Evolutionary conservation across 495 filamentous ascomycete genomes (phyloP).

Genomic region (Xylaria scruposa): DNA sequence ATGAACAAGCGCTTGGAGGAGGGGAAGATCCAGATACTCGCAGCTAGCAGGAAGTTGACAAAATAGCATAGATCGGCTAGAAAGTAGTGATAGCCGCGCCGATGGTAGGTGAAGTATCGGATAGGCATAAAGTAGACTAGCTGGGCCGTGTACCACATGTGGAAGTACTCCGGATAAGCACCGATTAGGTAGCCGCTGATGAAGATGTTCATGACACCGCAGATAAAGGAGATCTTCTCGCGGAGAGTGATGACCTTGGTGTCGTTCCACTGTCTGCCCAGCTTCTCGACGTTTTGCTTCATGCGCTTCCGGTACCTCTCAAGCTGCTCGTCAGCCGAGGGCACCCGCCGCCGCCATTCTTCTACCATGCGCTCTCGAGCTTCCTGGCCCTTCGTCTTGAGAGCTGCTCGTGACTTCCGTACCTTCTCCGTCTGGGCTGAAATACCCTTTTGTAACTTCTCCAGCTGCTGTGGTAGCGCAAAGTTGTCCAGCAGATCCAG

Average conservation of each 20-base stretch:
- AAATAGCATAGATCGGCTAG: conserved; percentile 97
- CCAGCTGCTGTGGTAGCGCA: conserved; percentile 83
- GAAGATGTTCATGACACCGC: conserved; percentile 95
- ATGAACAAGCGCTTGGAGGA: conserved; percentile 91
- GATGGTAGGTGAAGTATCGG: conserved; percentile 87
- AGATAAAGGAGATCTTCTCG: conserved; percentile 96
- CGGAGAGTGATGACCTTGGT: conserved; percentile 83
- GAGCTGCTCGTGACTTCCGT: conserved; percentile 77
- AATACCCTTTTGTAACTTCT: conserved; percentile 82
- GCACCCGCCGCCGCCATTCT: conserved; percentile 82
- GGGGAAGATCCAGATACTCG: conserved; percentile 90
- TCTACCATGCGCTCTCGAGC: conserved; percentile 77
- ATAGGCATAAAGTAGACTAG: conserved; percentile 96
- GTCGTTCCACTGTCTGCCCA: conserved; percentile 86
- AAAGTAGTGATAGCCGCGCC: conserved; percentile 95
- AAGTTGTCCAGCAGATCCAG: conserved; percentile 96
- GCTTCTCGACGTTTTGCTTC: conserved; percentile 83
- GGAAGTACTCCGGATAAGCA: conserved; percentile 82
- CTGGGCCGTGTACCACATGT: conserved; percentile 88
- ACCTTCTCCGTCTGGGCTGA: conserved; percentile 85
- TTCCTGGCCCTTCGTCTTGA: conserved; percentile 57
- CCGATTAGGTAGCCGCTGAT: conserved; percentile 94
- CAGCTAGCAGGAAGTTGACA: conserved; percentile 84
- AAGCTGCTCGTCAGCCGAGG: conserved; percentile 88
- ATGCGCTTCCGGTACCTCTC: conserved; percentile 89